Percentiles rank a stretch among this genome's conserved stretches.
phyloP scores from a whole-genome alignment of 129 eudicot genomes.

The Kitagawia praeruptora region DNA sequence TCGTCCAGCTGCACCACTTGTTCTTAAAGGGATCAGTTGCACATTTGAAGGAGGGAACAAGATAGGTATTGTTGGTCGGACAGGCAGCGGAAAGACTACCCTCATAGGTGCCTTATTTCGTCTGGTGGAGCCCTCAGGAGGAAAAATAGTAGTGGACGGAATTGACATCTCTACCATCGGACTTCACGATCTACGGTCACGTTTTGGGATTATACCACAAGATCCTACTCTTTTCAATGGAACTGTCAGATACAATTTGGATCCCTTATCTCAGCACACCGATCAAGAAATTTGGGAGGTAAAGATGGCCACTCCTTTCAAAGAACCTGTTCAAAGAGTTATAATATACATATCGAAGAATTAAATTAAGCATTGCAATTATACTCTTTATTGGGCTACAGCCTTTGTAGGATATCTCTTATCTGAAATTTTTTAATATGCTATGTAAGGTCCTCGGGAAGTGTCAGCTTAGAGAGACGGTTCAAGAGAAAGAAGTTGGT shows the following conservation, averaged over 20 bases:
- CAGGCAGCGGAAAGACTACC: constrained; percentile 80
- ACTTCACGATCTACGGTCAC: constrained; percentile 70
- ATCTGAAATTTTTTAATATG: not conserved
- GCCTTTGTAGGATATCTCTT: not conserved
- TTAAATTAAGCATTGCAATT: not conserved
- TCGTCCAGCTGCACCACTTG: constrained; percentile 59
- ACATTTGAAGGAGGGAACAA: constrained; percentile 62
- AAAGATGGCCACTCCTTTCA: constrained; percentile 7
- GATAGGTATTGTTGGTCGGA: constrained; percentile 78
- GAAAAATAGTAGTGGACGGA: constrained; percentile 60
- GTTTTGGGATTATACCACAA: constrained; percentile 70
- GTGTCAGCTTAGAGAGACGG: constrained; percentile 67
- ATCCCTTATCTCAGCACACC: constrained; percentile 45
- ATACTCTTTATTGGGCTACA: not conserved
- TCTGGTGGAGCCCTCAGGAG: constrained; percentile 62
- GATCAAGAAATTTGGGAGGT: constrained; percentile 82
- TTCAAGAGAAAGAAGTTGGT: constrained; percentile 51
- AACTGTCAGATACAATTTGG: constrained; percentile 67
- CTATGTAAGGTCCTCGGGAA: constrained; percentile 49
- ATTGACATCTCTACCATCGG: constrained; percentile 55
- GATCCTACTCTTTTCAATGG: constrained; percentile 73
- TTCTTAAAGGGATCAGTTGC: constrained; percentile 64
- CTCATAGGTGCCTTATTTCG: constrained; percentile 65
- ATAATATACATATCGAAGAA: not conserved
- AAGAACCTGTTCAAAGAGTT: not conserved